These are phyloP conservation scores for Pholiota conissans DNA, from an alignment of 768 basidiomycete genomes.

Conservation along the genomic window DNA sequence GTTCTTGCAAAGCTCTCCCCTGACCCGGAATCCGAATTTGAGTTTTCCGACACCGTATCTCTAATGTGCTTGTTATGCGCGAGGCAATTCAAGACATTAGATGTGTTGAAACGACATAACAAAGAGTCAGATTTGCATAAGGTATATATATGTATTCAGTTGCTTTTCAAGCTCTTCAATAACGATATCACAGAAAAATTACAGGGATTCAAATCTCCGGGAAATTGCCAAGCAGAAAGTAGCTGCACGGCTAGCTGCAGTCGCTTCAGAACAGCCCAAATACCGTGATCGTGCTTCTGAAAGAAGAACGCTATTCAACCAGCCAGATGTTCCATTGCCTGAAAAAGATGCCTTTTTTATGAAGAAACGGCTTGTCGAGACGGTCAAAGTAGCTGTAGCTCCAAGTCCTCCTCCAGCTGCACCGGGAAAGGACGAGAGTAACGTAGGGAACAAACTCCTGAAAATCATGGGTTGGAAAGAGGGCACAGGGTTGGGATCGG, in stretches of 20 bases:
- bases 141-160: constrained; percentile 42
- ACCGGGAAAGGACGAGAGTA: constrained; percentile 70
- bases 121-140: constrained; percentile 96
- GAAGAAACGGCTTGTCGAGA: constrained; percentile 41
- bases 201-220: constrained; percentile 67
- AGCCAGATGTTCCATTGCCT: constrained; percentile 80
- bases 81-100: constrained; percentile 86
- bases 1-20: constrained; percentile 32
- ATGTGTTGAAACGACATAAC: constrained; percentile 87
- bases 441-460: constrained; percentile 89
- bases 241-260: constrained; percentile 38
- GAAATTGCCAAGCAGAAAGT: constrained; percentile 75
- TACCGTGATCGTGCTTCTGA: constrained; percentile 96
- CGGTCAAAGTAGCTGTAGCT: constrained; percentile 44
- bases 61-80: constrained; percentile 90
- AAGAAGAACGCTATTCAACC: constrained; percentile 87
- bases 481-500: constrained; percentile 82
- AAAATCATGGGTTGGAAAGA: constrained; percentile 99
- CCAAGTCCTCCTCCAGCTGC: constrained; percentile 50
- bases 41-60: constrained; percentile 75
- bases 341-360: constrained; percentile 36
- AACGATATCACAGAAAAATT: constrained; percentile 72
- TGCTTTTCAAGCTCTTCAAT: constrained; percentile 18
- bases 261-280: constrained; percentile 58
- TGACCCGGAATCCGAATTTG: constrained; percentile 63